phyloP scores from a whole-genome alignment of 202 grass and related monocot genomes.

The Hordeum pubiflorum region DNA sequence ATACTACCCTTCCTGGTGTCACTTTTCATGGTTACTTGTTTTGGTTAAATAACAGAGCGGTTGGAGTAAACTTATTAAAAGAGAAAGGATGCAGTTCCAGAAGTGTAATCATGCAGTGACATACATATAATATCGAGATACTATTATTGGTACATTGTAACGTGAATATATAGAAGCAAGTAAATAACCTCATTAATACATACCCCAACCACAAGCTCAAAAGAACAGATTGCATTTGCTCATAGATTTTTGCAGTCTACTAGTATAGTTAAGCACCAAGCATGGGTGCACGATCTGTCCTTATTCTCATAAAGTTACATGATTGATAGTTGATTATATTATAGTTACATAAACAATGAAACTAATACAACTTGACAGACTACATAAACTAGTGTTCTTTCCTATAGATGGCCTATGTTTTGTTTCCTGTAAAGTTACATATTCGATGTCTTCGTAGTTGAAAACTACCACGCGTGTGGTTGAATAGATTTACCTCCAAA shows the following conservation, averaged over 20 bases:
- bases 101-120: neutral
- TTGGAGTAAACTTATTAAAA: neutral
- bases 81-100: neutral
- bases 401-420: neutral
- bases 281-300: constrained; percentile 28
- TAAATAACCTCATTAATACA: neutral
- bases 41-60: neutral
- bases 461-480: constrained; percentile 30
- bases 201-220: neutral
- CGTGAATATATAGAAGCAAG: neutral
- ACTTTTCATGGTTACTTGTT: neutral
- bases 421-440: constrained; percentile 24
- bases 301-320: constrained; percentile 42
- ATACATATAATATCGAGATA: constrained; percentile 13
- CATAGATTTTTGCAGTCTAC: neutral
- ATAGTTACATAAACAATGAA: constrained; percentile 38
- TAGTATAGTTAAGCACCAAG: constrained; percentile 19
- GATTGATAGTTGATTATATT: constrained; percentile 34
- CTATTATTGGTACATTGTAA: neutral
- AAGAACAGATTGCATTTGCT: constrained; percentile 17
- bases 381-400: constrained; percentile 23
- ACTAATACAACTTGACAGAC: constrained; percentile 24
- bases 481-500: constrained; percentile 28
- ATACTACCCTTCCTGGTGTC: neutral
- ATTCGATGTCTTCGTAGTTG: constrained; percentile 19